Base-by-base conservation (phyloP, 1,284 basidiomycete species). In the Ceratobasidium sp. region DNA sequence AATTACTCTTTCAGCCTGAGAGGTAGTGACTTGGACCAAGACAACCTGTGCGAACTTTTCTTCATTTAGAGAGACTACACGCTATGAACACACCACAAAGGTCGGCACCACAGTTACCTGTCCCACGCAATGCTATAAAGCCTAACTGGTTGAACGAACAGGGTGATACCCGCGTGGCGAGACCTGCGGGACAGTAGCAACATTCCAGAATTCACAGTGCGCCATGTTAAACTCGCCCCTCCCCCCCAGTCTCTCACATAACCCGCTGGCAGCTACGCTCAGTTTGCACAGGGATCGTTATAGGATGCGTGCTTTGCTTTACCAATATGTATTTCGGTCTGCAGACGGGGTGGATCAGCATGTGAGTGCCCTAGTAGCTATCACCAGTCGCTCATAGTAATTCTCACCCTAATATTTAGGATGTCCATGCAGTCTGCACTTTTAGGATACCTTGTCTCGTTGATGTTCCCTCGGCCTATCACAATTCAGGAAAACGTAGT, bases 401-500 rank as follows among this genome's bases (percentile, higher is more conserved):
- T 46, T 23, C 72, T 46, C 66, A 62, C n/a, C 28, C 25, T 38
- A 33, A 28, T n/a, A 16, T 56, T 30, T 62, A 95, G 93, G 95
- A 98, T 97, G 95, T 95, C 94, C 2, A 86, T 97, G 7, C 95
- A 98, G 78, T 94, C 92, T 0, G 92, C 94, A 21, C 84, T 98
- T 33, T 90, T 98, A 40, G 96, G 95, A 7, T 98, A 92, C 80
- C 87, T 95, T 1, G 80, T 97, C 69, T 95, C 95, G 74, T 83
- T 90, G 67, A 81, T 92, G 74, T 83, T 92, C 18, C 88, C 88
- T 0, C 84, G 74, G 12, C 89, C 92, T 0, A 86, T 98, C 38
- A 90, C 89, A 11, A 87, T 94, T 0, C 92, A 95, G 80, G 94
- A 97, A 79, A 94, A 96, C 75, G 91, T 96, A 38, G 91, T 98